Conservation (phyloP, 2,329 filamentous ascomycete genomes). For the Penicillium frequentans region DNA sequence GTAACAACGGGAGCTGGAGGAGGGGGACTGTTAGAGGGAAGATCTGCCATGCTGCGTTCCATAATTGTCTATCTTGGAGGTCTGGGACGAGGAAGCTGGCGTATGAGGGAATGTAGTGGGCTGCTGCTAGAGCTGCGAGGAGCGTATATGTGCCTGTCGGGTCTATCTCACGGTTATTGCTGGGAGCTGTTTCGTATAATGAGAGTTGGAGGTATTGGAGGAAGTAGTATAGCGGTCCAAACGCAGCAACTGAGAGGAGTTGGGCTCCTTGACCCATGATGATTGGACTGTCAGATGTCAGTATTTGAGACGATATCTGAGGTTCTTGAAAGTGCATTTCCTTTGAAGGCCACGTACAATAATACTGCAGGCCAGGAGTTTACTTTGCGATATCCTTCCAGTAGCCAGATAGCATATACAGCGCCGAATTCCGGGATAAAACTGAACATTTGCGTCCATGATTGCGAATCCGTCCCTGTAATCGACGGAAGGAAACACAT, state of each 20-base stretch:
- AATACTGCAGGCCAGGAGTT: neutral
- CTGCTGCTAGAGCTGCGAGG: neutral
- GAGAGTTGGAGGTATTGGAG: neutral
- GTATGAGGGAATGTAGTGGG: neutral
- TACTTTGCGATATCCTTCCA: neutral
- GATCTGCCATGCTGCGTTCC: neutral
- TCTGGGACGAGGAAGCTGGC: neutral
- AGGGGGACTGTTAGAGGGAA: neutral
- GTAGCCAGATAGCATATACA: neutral
- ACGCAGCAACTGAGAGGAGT: neutral
- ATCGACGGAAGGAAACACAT: neutral
- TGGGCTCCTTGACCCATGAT: neutral
- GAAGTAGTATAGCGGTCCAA: neutral
- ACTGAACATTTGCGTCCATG: neutral
- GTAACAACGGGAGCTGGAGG: neutral
- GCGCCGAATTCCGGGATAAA: neutral
- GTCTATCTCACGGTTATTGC: neutral
- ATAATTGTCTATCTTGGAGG: neutral
- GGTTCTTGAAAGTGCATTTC: neutral
- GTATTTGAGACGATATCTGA: neutral
- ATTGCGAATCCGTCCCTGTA: neutral
- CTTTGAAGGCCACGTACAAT: neutral
- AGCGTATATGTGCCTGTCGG: neutral
- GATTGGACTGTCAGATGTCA: neutral
- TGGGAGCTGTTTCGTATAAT: neutral